Percentiles rank a stretch among this genome's conserved stretches.
Conservation (phyloP, 495 filamentous ascomycete genomes). For the Xylaria castorea region DNA sequence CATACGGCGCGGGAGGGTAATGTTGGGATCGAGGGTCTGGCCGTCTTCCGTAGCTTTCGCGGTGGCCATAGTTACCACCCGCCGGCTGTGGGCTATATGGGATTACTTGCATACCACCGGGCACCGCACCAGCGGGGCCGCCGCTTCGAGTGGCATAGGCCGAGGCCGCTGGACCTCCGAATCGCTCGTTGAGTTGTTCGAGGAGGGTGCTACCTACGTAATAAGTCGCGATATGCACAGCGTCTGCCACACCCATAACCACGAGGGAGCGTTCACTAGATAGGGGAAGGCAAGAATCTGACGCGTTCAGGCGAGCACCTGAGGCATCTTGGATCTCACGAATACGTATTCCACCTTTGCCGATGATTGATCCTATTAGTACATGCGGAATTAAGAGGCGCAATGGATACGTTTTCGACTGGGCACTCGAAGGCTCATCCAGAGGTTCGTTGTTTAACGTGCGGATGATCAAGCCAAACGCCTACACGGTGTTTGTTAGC, state of each 20-base stretch:
- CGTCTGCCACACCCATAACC: conserved; percentile 87
- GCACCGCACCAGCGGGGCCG: conserved; percentile 87
- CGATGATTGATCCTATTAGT: conserved; percentile 97
- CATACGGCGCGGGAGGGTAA: conserved; percentile 54
- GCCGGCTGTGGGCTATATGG: conserved; percentile 94
- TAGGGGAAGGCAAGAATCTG: conserved; percentile 88
- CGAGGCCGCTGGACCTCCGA: conserved; percentile 93
- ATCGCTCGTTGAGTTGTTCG: conserved; percentile 94
- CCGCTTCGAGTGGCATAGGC: conserved; percentile 96
- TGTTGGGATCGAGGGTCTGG: conserved; percentile 69
- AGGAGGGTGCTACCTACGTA: conserved; percentile 96
- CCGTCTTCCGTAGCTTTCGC: conserved; percentile 82
- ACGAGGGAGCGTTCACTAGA: conserved; percentile 97
- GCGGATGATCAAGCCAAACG: conserved; percentile 96
- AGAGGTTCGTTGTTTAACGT: conserved; percentile 97
- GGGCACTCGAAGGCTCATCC: conserved; percentile 80
- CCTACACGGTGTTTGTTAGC: conserved; percentile 59
- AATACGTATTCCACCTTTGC: conserved; percentile 92
- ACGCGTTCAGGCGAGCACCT: conserved; percentile 94
- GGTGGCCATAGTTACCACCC: conserved; percentile 88
- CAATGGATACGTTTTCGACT: conserved; percentile 96
- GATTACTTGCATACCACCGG: conserved; percentile 96
- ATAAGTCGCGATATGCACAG: conserved; percentile 98
- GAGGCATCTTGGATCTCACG: conserved; percentile 99
- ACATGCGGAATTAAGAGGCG: conserved; percentile 96